Evolutionary conservation across 768 basidiomycete genomes (phyloP), one percentile per base, ranked within the genome.

Genomic region (Tulasnella sp.): DNA sequence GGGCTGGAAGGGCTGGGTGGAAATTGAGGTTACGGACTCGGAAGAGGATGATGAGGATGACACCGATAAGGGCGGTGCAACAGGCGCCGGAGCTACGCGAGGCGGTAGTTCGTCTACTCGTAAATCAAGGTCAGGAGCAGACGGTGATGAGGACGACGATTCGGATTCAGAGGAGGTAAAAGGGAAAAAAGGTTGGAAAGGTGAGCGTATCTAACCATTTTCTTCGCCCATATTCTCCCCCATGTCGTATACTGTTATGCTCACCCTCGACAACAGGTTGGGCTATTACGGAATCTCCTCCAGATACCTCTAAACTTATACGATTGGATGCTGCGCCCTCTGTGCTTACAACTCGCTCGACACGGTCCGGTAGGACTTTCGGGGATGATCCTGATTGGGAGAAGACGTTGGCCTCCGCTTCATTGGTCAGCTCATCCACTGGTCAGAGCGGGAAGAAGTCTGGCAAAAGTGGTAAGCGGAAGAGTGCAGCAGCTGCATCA

Each of bases 41-140:
- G 49, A 51, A 34, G 49, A 51, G 12, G 45, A 47, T 16, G 49
- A 51, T 25, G 49, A 51, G n/a, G 49, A 51, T 15, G n/a, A 5
- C 6, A n/a, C 19, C 10, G 6, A 10, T 6, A 25, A 5, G 5
- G 39, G n/a, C 19, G n/a, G n/a, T 6, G 19, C 19, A n/a, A 40
- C 5, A n/a, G 5, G 6, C 6, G 39, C 39, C 19, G 27, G 6
- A 6, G 49, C 40, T 42, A 16, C 29, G 7, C 42, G 49, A 15
- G 44, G 32, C 45, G 37, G 37, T 7, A 33, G 31, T 22, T 22
- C 27, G 39, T 42, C 37, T 1, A 32, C 22, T 29, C 31, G 44
- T 22, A 16, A 40, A 15, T 50, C 48, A 29, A 28, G 28, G 25
- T n/a, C 32, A 12, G 16, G n/a, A 25, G 48, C 37, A 16, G 37